Evolutionary conservation across 129 eudicot genomes (phyloP).

Genomic region (Helianthus annuus): HanXRQr2.0-SUNRISE NC_035435.2:9288716-9289215

Average conservation of each 20-base stretch:
- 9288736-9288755: neutral
- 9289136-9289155: conserved; percentile 54
- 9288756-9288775: neutral
- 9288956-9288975: conserved; percentile 31
- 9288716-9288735: neutral
- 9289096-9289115: conserved; percentile 81
- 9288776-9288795: neutral
- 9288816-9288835: neutral
- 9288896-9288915: conserved; percentile 61
- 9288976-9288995: conserved; percentile 56
- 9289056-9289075: conserved; percentile 83
- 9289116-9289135: conserved; percentile 61
- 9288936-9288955: conserved; percentile 70
- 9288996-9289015: conserved; percentile 63
- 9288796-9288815: neutral
- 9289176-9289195: conserved; percentile 41
- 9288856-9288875: conserved; percentile 44
- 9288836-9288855: conserved; percentile 23
- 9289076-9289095: conserved; percentile 68
- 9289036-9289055: conserved; percentile 65
- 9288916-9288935: conserved; percentile 49
- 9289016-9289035: conserved; percentile 71
- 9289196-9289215: conserved; percentile 33
- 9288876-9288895: conserved; percentile 62
- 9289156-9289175: conserved; percentile 33